A percentile compares a stretch with the other conserved stretches of the same genome.
phyloP scores from a whole-genome alignment of 2,329 filamentous ascomycete genomes.

The Lithohypha guttulata region DNA sequence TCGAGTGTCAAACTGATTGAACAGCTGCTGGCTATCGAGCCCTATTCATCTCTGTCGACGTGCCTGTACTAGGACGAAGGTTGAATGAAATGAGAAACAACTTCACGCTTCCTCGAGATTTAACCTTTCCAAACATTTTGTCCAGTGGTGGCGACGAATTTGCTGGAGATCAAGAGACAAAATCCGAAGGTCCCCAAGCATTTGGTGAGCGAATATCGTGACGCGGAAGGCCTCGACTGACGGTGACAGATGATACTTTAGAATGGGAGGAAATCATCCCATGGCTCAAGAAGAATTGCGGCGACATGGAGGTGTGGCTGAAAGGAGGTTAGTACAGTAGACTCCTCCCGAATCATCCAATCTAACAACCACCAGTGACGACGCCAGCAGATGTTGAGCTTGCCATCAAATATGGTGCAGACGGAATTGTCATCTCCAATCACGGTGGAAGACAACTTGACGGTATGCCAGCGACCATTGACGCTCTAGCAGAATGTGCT shows the following conservation, averaged over 20 bases:
- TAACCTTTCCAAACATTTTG: conserved; percentile 22
- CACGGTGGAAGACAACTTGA: conserved; percentile 20
- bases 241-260: conserved; percentile 28
- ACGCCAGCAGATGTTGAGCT: conserved; percentile 16
- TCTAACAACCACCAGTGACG: conserved; percentile 12
- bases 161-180: conserved; percentile 9
- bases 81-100: conserved; percentile 45
- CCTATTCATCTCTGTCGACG: conserved; percentile 45
- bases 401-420: conserved; percentile 17
- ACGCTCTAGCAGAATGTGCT: conserved; percentile 16
- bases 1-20: not conserved
- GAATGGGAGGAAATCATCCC: conserved; percentile 42
- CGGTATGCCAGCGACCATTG: conserved; percentile 18
- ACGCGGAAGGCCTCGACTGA: not conserved
- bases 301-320: conserved; percentile 19
- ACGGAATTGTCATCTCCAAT: conserved; percentile 18
- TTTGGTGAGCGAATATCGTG: not conserved
- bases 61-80: conserved; percentile 42
- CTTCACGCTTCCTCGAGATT: conserved; percentile 28
- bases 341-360: conserved; percentile 13
- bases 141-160: conserved; percentile 17
- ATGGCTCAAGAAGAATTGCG: conserved; percentile 35
- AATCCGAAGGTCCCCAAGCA: conserved; percentile 21
- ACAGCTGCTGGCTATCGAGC: conserved; percentile 42
- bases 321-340: conserved; percentile 22